These are phyloP conservation scores for Aquilaria agallochum DNA, from an alignment of 441 rosid species.

Conservation along the genomic window DNA sequence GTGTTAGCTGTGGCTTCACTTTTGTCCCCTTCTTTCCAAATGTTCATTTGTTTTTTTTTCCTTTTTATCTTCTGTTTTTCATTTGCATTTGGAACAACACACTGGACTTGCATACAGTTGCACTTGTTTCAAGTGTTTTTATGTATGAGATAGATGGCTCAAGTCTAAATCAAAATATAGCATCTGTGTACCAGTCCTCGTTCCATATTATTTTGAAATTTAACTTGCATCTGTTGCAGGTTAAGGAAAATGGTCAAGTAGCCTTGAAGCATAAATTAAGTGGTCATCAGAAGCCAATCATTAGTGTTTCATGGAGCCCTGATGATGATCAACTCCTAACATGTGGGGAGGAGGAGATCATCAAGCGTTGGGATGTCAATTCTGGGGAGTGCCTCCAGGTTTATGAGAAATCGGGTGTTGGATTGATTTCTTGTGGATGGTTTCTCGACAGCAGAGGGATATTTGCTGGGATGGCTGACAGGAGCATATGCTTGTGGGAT, in stretches of 20 bases:
- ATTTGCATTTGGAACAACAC: too few relatives aligned
- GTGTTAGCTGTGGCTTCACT: too few relatives aligned
- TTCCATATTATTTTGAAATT: background rate
- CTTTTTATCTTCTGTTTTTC: too few relatives aligned
- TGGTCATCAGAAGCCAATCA: conserved; percentile 69
- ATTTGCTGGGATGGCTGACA: conserved; percentile 51
- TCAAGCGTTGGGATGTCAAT: conserved; percentile 59
- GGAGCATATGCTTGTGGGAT: conserved; percentile 64
- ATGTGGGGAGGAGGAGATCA: conserved; percentile 59
- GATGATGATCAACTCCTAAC: conserved; percentile 61
- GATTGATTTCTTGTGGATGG: conserved; percentile 70
- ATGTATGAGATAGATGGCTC: too few relatives aligned
- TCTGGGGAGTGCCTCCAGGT: conserved; percentile 55
- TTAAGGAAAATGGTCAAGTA: conserved; percentile 41
- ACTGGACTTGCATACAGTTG: too few relatives aligned
- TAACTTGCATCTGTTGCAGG: conserved; percentile 28
- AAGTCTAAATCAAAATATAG: too few relatives aligned
- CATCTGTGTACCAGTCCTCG: too few relatives aligned
- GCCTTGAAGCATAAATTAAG: conserved; percentile 50
- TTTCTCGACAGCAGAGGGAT: conserved; percentile 50
- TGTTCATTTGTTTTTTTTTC: too few relatives aligned
- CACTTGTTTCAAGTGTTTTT: too few relatives aligned
- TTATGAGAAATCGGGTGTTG: conserved; percentile 46
- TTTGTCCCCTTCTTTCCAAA: too few relatives aligned
- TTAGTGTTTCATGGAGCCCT: conserved; percentile 61